Evolutionary conservation across 345 rosid species (phyloP).

Genomic region (Salix exigua): DNA sequence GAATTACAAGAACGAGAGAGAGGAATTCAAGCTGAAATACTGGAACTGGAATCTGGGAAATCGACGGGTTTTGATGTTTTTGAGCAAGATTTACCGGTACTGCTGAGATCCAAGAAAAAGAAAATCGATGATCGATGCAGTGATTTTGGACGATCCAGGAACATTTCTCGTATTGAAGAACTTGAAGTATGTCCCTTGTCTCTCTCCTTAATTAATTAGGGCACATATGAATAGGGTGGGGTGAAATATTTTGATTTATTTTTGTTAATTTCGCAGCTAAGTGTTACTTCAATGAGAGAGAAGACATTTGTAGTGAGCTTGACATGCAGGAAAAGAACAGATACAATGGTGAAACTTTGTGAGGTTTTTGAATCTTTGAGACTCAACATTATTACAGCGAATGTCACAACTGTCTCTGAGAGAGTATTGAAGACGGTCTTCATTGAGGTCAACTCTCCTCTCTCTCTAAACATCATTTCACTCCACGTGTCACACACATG

Average conservation of each 20-base stretch:
- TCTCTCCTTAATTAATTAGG: background rate
- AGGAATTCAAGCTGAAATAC: conserved; percentile 63
- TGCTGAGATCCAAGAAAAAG: conserved; percentile 71
- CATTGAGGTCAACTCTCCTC: conserved; percentile 52
- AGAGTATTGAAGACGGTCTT: conserved; percentile 72
- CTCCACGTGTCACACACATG: background rate
- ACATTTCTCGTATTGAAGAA: conserved; percentile 53
- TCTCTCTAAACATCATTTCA: background rate
- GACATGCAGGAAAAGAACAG: conserved; percentile 71
- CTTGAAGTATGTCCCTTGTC: conserved; percentile 37
- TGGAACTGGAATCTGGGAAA: conserved; percentile 62
- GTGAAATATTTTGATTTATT: background rate
- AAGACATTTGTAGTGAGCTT: conserved; percentile 66
- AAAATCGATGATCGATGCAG: conserved; percentile 38
- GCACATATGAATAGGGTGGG: too few relatives aligned
- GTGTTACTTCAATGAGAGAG: conserved; percentile 71
- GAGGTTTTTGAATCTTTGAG: conserved; percentile 76
- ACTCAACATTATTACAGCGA: conserved; percentile 73
- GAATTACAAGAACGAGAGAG: conserved; percentile 76
- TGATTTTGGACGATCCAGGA: conserved; percentile 35
- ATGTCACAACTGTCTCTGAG: conserved; percentile 67
- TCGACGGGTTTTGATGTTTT: conserved; percentile 33
- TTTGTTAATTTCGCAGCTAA: conserved; percentile 40
- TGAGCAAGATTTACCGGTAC: conserved; percentile 53
- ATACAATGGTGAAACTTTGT: conserved; percentile 84